Percentiles rank a stretch among this genome's conserved stretches.
These are phyloP conservation scores for Sugiyamaella neomexicana DNA, from an alignment of 1,139 yeast species.

Conservation along the genomic window DNA sequence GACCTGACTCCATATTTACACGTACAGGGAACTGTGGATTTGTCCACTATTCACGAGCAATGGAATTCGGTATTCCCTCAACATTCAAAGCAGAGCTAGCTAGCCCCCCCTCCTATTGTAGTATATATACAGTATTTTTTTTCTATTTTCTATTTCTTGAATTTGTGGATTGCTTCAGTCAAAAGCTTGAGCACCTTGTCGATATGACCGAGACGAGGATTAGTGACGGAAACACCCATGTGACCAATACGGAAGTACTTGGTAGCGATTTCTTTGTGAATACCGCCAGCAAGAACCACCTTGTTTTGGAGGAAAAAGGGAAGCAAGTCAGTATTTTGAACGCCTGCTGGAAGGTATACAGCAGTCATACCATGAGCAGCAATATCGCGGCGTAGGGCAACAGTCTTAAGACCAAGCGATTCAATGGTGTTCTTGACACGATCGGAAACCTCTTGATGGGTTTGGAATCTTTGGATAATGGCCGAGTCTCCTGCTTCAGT, in stretches of 20 bases:
- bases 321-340: conserved; percentile 65
- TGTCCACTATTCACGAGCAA: conserved; percentile 17
- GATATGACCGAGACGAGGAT: conserved; percentile 47
- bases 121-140: background rate
- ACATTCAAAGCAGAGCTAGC: too few relatives aligned
- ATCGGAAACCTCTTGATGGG: conserved; percentile 63
- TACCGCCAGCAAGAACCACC: conserved; percentile 88
- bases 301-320: conserved; percentile 62
- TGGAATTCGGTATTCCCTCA: conserved; percentile 21
- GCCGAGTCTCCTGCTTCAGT: conserved; percentile 50
- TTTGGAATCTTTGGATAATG: conserved; percentile 61
- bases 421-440: conserved; percentile 60
- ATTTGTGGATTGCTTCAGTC: conserved; percentile 21
- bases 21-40: conserved; percentile 18
- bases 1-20: conserved; percentile 19
- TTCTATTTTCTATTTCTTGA: conserved; percentile 4
- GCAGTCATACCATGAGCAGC: conserved; percentile 92
- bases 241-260: conserved; percentile 93
- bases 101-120: too few relatives aligned
- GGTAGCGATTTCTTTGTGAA: conserved; percentile 75
- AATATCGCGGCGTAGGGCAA: conserved; percentile 57
- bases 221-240: conserved; percentile 73
- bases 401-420: conserved; percentile 62
- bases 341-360: conserved; percentile 75
- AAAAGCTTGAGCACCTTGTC: conserved; percentile 30